Percentiles rank a stretch among this genome's conserved stretches.
phyloP scores from a whole-genome alignment of 1,284 basidiomycete genomes.

The Xerocomus minutiporus region DNA sequence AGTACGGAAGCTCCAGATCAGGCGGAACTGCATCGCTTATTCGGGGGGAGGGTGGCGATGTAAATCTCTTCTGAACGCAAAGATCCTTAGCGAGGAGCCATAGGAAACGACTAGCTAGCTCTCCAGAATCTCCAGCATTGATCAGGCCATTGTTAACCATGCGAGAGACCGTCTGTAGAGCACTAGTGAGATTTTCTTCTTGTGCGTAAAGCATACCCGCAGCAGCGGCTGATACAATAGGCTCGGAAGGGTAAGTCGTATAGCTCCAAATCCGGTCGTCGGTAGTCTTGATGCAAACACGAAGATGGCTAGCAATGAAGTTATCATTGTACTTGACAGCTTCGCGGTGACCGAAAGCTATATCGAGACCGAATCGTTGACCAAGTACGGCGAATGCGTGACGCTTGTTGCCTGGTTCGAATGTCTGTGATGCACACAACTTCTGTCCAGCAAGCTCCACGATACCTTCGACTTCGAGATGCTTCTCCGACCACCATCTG shows the following conservation, averaged over 20 bases:
- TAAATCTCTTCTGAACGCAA: neutral
- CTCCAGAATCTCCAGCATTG: neutral
- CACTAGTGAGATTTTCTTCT: neutral
- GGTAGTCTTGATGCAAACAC: neutral
- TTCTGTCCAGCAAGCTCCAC: neutral
- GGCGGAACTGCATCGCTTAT: too few relatives aligned
- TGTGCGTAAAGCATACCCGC: neutral
- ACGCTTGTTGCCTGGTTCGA: neutral
- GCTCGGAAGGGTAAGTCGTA: neutral
- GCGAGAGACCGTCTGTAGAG: neutral
- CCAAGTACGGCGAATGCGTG: neutral
- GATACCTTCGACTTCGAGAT: neutral
- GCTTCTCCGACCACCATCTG: neutral
- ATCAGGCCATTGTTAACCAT: neutral
- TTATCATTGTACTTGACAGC: neutral
- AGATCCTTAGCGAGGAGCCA: neutral
- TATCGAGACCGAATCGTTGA: neutral
- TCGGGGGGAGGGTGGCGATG: too few relatives aligned
- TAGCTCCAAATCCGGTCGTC: neutral
- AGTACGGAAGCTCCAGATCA: neutral
- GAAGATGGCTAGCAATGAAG: neutral
- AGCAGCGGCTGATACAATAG: neutral
- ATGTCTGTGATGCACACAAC: neutral
- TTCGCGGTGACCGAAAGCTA: neutral
- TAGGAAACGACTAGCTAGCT: neutral